Base-by-base conservation (phyloP, 2,329 filamentous ascomycete species). In the Fusarium agapanthi region DNA sequence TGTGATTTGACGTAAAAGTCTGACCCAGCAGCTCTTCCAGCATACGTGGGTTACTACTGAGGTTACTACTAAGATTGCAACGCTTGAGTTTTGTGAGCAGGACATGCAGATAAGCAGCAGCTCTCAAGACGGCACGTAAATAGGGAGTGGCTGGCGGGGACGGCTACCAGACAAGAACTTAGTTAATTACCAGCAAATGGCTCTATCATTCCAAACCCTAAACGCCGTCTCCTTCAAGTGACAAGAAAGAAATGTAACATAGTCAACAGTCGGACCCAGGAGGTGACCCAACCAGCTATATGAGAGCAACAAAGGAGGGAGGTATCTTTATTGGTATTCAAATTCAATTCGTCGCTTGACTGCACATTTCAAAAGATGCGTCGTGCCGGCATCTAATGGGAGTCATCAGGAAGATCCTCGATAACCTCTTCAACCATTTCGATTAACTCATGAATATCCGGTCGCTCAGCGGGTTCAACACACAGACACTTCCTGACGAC, bases 391-490 rank as follows among this genome's bases (percentile, higher is more conserved):
- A 64, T 40, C 71, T 75, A 79, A 62, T 75, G 69, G 47, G 70
- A 64, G 54, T 80, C 91, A 61, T 91, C 89, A 0, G 92, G 91
- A 72, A 94, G 80, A 61, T 87, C 85, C 38, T 88, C 86, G 76
- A 97, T 88, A 26, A 94, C 92, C 22, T 85, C 85, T 81, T 95
- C 89, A n/a, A 97, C 91, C 80, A 96, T 88, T 48, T 84, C 83
- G 75, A 97, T 96, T 81, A 98, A 83, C 82, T 96, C 91, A 76
- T 94, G 90, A 67, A 97, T 92, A 82, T 97, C 93, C 22, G 96
- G 96, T 72, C 96, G 86, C 80, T 98, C 95, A 7, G 88, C 88
- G 0, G 95, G 93, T 84, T 99, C 96, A 34, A 98, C 93, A 76
- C 86, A 89, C 79, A 99, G 85, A 83, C 96, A 99, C 79, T 88